These are phyloP conservation scores for Tetracladium maxilliforme DNA, from an alignment of 2,329 filamentous ascomycete genomes.

Conservation along the genomic window DNA sequence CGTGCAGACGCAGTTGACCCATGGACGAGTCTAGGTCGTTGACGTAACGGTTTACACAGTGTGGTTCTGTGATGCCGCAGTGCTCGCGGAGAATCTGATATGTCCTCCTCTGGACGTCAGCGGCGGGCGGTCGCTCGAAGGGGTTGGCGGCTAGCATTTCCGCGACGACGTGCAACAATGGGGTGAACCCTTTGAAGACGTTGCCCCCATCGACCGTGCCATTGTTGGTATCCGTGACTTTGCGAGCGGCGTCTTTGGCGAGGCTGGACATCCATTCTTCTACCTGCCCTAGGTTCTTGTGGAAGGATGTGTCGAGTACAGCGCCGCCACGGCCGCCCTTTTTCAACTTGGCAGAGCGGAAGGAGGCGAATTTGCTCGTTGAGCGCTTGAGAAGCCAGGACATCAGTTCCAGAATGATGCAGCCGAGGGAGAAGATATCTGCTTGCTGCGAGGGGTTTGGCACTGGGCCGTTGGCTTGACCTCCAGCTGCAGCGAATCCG, in stretches of 20 bases:
- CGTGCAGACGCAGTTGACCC: no score
- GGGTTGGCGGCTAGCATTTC: slow-evolving; percentile 39
- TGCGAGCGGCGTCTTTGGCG: slow-evolving; percentile 38
- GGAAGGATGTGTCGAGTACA: slow-evolving; percentile 55
- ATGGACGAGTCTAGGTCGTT: no score
- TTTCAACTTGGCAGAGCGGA: slow-evolving; percentile 52
- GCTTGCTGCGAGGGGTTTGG: slow-evolving; percentile 37
- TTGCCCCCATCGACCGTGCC: no score
- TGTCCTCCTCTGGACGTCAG: slow-evolving; percentile 34
- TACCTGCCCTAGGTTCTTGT: slow-evolving; percentile 54
- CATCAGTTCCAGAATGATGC: slow-evolving; percentile 57
- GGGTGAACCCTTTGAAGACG: slow-evolving; percentile 33
- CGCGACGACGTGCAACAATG: slow-evolving; percentile 34
- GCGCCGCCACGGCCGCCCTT: slow-evolving; percentile 37
- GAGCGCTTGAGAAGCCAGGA: slow-evolving; percentile 56
- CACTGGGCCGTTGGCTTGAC: no score
- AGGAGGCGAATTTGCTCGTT: slow-evolving; percentile 47
- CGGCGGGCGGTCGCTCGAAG: slow-evolving; percentile 33
- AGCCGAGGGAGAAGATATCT: slow-evolving; percentile 61
- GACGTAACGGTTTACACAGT: no score
- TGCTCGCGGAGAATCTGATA: slow-evolving; percentile 35
- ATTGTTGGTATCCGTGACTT: slow-evolving; percentile 24
- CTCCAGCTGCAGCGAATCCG: no score
- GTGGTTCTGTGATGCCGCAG: slow-evolving; percentile 31
- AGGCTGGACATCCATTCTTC: slow-evolving; percentile 51